A percentile compares a stretch with the other conserved stretches of the same genome.
Conservation (phyloP, 2,329 filamentous ascomycete species). For the Tympanopsis confertula region DNA sequence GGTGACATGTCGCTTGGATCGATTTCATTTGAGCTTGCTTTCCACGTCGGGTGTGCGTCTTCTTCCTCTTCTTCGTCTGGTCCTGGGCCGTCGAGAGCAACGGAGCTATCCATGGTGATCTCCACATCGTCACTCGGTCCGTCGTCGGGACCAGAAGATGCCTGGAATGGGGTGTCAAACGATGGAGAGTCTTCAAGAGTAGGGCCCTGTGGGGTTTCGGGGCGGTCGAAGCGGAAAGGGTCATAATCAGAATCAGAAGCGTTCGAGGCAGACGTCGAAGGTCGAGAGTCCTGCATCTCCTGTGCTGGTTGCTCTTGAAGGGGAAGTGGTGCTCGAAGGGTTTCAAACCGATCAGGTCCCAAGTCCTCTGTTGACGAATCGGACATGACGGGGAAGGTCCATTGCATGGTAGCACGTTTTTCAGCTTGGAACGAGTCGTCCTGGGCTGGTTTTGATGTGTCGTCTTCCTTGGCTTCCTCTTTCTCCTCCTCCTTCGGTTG, state of each 20-base stretch:
- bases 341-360: background rate
- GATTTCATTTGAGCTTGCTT: background rate
- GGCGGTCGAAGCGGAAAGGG: slow-evolving; percentile 25
- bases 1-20: no score
- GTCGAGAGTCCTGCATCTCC: slow-evolving; percentile 13
- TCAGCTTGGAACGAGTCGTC: slow-evolving; percentile 6
- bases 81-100: background rate
- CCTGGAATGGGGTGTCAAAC: no score
- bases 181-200: no score
- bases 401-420: slow-evolving; percentile 18
- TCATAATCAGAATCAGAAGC: slow-evolving; percentile 17
- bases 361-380: slow-evolving; percentile 18
- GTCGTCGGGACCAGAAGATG: no score
- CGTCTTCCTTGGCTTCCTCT: background rate
- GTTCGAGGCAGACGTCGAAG: slow-evolving; percentile 21
- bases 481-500: slow-evolving; percentile 3
- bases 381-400: slow-evolving; percentile 28
- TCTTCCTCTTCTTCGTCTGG: background rate
- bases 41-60: background rate
- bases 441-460: slow-evolving; percentile 8
- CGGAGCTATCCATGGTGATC: no score
- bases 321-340: background rate
- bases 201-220: no score
- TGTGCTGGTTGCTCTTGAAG: background rate
- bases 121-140: no score